Conservation (phyloP, 306 rosid genomes). For the Trifolium fragiferum region DNA sequence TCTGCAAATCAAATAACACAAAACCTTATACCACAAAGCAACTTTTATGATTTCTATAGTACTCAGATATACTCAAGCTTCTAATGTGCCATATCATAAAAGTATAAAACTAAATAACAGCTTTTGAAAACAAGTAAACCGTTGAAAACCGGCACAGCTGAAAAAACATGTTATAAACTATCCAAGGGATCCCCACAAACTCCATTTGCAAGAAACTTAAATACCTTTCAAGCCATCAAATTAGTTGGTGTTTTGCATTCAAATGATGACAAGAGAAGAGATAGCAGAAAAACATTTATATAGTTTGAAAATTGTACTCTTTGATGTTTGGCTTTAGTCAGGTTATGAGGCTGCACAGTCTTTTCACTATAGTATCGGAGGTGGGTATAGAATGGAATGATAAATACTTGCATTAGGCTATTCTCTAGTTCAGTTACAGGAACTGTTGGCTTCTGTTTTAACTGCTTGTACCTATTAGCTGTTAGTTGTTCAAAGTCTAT, state of each 20-base stretch:
- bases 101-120: constrained; percentile 27
- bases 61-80: constrained; percentile 29
- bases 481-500: not conserved
- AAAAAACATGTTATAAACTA: not conserved
- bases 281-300: constrained; percentile 1
- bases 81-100: constrained; percentile 18
- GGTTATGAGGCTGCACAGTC: constrained; percentile 24
- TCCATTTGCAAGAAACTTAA: constrained; percentile 22
- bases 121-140: constrained; percentile 17
- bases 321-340: constrained; percentile 13
- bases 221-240: constrained; percentile 20
- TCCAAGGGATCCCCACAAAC: constrained; percentile 19
- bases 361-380: constrained; percentile 23
- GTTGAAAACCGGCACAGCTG: not conserved
- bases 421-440: constrained; percentile 12
- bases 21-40: constrained; percentile 1
- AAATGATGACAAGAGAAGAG: constrained; percentile 8
- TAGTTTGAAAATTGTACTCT: constrained; percentile 12
- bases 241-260: constrained; percentile 23
- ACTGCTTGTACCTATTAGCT: constrained; percentile 3
- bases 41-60: constrained; percentile 21
- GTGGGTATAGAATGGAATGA: constrained; percentile 16
- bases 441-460: not conserved
- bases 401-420: constrained; percentile 3
- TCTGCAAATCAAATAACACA: constrained; percentile 54